phyloP scores from a whole-genome alignment of 2,329 filamentous ascomycete species.

The Aureobasidium sp. region DNA sequence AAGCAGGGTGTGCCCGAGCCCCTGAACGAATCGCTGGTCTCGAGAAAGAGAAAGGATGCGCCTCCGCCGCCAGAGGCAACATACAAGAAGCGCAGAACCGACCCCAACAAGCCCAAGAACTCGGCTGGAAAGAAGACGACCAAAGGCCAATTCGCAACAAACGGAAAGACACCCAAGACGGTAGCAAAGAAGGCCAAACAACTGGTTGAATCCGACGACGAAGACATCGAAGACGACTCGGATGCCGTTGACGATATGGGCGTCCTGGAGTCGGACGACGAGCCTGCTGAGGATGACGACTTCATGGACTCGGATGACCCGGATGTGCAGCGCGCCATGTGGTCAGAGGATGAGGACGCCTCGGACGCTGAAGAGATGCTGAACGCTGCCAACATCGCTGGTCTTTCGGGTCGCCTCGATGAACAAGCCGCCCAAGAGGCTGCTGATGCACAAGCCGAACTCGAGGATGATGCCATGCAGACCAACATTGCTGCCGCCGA shows the following conservation, averaged over 20 bases:
- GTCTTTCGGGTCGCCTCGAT: conserved; percentile 79
- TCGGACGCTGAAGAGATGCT: conserved; percentile 84
- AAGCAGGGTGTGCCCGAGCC: conserved; percentile 85
- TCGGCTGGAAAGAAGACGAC: conserved; percentile 25
- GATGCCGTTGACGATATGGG: conserved; percentile 34
- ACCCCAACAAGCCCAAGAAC: conserved; percentile 34
- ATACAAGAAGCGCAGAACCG: conserved; percentile 58
- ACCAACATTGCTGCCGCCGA: conserved; percentile 79
- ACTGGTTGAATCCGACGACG: conserved; percentile 13
- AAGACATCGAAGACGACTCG: conserved; percentile 25
- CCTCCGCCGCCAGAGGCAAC: conserved; percentile 49
- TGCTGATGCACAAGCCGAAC: conserved; percentile 74
- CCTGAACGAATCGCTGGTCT: conserved; percentile 67
- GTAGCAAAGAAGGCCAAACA: conserved; percentile 25
- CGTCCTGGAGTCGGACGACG: conserved; percentile 31
- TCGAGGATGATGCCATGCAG: conserved; percentile 78
- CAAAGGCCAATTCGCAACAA: conserved; percentile 23
- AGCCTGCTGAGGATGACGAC: conserved; percentile 36
- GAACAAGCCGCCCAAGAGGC: conserved; percentile 68
- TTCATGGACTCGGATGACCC: conserved; percentile 60
- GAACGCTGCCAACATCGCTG: conserved; percentile 93
- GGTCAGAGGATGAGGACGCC: conserved; percentile 90
- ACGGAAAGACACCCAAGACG: conserved; percentile 27
- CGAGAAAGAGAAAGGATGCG: conserved; percentile 72
- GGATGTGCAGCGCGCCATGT: conserved; percentile 59